phyloP scores from a whole-genome alignment of 2,329 filamentous ascomycete genomes.

The Penicillium sp. region DNA sequence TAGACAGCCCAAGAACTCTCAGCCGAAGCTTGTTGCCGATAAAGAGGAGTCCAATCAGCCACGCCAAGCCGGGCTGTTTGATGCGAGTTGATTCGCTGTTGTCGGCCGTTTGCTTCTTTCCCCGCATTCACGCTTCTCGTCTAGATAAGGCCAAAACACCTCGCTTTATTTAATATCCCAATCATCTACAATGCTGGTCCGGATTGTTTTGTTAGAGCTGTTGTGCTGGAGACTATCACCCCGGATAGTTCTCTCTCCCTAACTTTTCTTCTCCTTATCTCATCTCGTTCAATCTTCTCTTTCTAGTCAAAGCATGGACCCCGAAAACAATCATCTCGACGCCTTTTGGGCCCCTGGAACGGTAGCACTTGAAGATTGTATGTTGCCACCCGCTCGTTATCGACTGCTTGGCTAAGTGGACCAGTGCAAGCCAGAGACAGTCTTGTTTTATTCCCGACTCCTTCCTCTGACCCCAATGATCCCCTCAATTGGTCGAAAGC shows the following conservation, averaged over 20 bases:
- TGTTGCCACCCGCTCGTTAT: not conserved
- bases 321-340: slow-evolving; percentile 11
- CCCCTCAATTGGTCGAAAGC: slow-evolving; percentile 27
- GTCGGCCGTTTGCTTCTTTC: not conserved
- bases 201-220: no score
- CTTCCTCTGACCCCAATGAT: slow-evolving; percentile 29
- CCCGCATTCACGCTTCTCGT: not conserved
- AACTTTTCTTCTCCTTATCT: no score
- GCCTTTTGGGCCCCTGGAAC: slow-evolving; percentile 23
- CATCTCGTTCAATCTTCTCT: no score
- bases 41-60: not conserved
- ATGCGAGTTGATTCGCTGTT: slow-evolving; percentile 5
- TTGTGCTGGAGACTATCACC: no score
- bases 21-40: not conserved
- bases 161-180: not conserved
- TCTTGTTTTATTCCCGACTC: slow-evolving; percentile 22
- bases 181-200: no score
- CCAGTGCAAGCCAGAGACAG: slow-evolving; percentile 14
- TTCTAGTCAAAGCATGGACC: slow-evolving; percentile 9
- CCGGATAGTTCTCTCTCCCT: not conserved
- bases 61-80: slow-evolving; percentile 17
- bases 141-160: slow-evolving; percentile 9
- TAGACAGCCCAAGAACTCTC: no score
- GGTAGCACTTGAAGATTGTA: slow-evolving; percentile 23
- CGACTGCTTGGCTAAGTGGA: not conserved